Evolutionary conservation across 805 yeast genomes (phyloP).

Genomic region (Monosporozyma unispora): DNA sequence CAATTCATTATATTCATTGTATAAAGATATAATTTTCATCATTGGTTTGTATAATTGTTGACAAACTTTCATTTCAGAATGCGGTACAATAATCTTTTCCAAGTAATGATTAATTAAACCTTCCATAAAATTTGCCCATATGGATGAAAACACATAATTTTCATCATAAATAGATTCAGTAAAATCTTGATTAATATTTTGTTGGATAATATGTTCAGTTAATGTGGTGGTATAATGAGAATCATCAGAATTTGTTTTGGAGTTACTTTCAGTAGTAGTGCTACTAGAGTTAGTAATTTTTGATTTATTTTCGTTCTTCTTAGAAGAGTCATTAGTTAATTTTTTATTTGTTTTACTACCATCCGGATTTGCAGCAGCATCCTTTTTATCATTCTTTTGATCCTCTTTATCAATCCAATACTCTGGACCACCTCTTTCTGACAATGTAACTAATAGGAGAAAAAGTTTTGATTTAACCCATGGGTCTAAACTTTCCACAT

Average conservation of each 20-base stretch:
- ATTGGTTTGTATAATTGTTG: constrained; percentile 31
- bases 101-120: constrained; percentile 31
- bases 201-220: constrained; percentile 27
- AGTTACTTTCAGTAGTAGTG: background rate
- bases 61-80: constrained; percentile 31
- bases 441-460: constrained; percentile 23
- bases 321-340: background rate
- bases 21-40: constrained; percentile 31
- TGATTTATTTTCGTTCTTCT: background rate
- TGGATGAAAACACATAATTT: constrained; percentile 30
- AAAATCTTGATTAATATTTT: constrained; percentile 28
- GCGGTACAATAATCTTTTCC: constrained; percentile 29
- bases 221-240: constrained; percentile 12
- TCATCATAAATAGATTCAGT: constrained; percentile 26
- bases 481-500: constrained; percentile 17
- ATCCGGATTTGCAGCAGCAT: background rate
- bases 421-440: constrained; percentile 31
- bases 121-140: constrained; percentile 34
- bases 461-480: constrained; percentile 27
- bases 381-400: background rate
- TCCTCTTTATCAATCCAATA: constrained; percentile 28
- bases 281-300: background rate
- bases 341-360: background rate
- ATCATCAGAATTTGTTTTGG: background rate
- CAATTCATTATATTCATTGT: constrained; percentile 29